Evolutionary conservation across 768 basidiomycete species (phyloP), one percentile per base, ranked within the genome.

Genomic region (Cubamyces sp.): DNA sequence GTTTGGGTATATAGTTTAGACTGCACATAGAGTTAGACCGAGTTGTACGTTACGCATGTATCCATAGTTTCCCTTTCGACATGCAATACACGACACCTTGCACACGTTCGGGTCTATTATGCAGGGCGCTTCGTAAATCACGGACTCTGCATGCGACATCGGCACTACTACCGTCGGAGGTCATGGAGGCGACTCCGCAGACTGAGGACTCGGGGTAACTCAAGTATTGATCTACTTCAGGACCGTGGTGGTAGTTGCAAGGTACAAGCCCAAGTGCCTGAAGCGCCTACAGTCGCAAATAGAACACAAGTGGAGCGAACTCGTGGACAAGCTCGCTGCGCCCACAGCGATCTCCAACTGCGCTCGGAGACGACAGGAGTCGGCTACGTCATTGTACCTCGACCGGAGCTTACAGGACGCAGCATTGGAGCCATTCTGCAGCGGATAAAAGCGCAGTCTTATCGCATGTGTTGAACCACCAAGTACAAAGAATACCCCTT

Each of bases 11-110:
- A 28, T 49, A 49, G 19, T 34, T 34, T 34, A 49, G 48, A 46
- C 45, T 18, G 26, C 48, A 5, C 48, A 49, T 49, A 49, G 48
- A 49, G 12, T 49, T 21, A 47, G 48, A 28, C 26, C 28, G 48
- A 26, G 28, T 49, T 49, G 48, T 49, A 49, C 48, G 48, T 49
- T 49, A 49, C 48, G 26, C 48, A 49, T 49, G 48, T 49, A 49
- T 49, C 48, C 25, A 49, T 49, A 49, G 48, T 49, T 49, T 30
- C 48, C 25, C 42, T 18, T 43, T n/a, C 16, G 11, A n/a, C 18
- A 43, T 43, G 19, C 19, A 43, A 43, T 43, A 19, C 42, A 43
- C 16, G 42, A 34, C 34, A 34, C 6, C 34, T 34, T 34, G 9
- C 34, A 11, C 9, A 5, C 34, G 28, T 7, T 34, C 34, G 34